Evolutionary conservation across 331 rosid genomes (phyloP), one percentile per base, ranked within the genome.

Genomic region (Quercus phellos): DNA sequence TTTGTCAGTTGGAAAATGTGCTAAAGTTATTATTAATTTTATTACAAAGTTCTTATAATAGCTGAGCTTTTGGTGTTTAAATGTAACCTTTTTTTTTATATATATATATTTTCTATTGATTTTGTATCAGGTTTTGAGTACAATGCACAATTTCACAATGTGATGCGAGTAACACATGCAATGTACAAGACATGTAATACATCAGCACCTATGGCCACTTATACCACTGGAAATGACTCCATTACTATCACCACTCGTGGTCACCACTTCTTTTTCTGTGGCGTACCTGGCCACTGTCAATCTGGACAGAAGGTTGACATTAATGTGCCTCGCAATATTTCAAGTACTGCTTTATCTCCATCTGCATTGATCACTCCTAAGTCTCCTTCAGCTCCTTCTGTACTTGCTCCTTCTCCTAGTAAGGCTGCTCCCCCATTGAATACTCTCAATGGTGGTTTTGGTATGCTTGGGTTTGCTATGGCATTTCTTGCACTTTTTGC

Each of bases 281-380:
- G 98, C 1, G 91, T 91, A 21, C 96, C 97, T 5, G 98, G 99
- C 5, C 99, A 94, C 69, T 94, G 99, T 72, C 88, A 90, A 77
- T 83, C 91, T 11, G 97, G 99, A 32, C 97, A 90, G 73, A 94
- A 88, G 87, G 88, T 94, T 53, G 97, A 95, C 77, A 90, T 95
- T 16, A 91, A 95, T 5, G 97, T 90, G 51, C 82, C 72, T 8
- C 88, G 73, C 66, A 77, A 68, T 55, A 32, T 75, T 12, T 35
- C 75, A 1, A 8, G 29, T 3, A 88, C 98, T 22, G 91, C 98
- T 22, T 82, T 93, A 51, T 4, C 86, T 35, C 94, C 99, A 3
- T 85, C 94, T 5, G 89, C 84, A 19, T 81, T 89, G 73, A 81
- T 82, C 38, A 68, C 98, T 61, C 91, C 95, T 7, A n/a, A 0